Percentiles rank a stretch among this genome's conserved stretches.
Conservation (phyloP, 1,139 yeast species). For the Spencermartinsiella ligniputridi region DNA sequence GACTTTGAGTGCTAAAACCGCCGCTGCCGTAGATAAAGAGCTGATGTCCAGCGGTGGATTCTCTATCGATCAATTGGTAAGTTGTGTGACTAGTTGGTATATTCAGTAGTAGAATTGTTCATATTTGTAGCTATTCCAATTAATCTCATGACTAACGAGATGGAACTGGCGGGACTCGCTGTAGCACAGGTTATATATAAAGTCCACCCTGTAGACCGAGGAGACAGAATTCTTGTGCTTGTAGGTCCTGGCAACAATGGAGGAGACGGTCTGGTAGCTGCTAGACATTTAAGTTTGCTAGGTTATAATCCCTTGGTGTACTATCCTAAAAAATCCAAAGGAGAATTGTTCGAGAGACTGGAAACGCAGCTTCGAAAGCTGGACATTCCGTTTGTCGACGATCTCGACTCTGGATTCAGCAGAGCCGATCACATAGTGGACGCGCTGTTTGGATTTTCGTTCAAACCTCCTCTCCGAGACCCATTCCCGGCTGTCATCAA, state of each 20-base stretch:
- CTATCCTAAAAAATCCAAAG: slow-evolving; percentile 39
- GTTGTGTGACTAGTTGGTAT: slow-evolving; percentile 14
- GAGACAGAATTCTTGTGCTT: slow-evolving; percentile 54
- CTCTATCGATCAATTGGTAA: slow-evolving; percentile 75
- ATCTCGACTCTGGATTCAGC: slow-evolving; percentile 26
- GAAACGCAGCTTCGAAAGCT: slow-evolving; percentile 57
- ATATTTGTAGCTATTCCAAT: no score
- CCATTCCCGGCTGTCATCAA: slow-evolving; percentile 65
- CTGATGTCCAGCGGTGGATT: slow-evolving; percentile 81
- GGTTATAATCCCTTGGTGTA: slow-evolving; percentile 67
- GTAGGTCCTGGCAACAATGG: slow-evolving; percentile 97
- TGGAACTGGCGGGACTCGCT: slow-evolving; percentile 94
- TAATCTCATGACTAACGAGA: no score
- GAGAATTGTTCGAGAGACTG: slow-evolving; percentile 38
- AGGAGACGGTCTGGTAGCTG: slow-evolving; percentile 95
- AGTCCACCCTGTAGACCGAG: slow-evolving; percentile 46
- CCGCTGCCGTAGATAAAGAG: slow-evolving; percentile 77
- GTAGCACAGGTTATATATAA: slow-evolving; percentile 82
- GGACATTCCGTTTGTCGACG: slow-evolving; percentile 43
- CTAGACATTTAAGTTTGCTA: slow-evolving; percentile 79
- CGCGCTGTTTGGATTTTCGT: slow-evolving; percentile 89
- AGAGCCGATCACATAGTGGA: slow-evolving; percentile 57
- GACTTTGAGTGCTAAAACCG: slow-evolving; percentile 49
- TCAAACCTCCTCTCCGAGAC: slow-evolving; percentile 78
- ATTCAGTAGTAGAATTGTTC: slow-evolving; percentile 6